Evolutionary conservation across 2,329 filamentous ascomycete species (phyloP), one percentile per base, ranked within the genome.

Genomic region (Exophiala bonariae): DNA sequence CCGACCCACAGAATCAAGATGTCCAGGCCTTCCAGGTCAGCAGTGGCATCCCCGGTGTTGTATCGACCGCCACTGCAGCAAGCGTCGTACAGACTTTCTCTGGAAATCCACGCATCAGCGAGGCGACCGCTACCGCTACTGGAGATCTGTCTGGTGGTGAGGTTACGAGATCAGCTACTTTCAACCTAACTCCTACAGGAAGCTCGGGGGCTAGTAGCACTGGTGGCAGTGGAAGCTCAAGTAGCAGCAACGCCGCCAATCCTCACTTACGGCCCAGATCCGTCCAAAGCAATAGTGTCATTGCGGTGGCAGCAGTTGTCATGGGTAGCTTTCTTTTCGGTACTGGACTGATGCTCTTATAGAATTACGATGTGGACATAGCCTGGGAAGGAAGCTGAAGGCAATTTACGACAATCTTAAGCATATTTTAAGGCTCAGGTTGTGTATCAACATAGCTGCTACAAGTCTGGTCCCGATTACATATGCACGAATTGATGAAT

Each of bases 51-150:
- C 55, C 55, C 3, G 43, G 48, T 13, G 55, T 47, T 14, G 33
- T 32, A 3, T 54, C 55, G 3, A 57, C 55, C 6, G 54, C 56
- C 1, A 22, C 47, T 2, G 47, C 30, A 4, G 63, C 54, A 16
- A 54, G 46, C 13, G 62, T 62, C 28, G 60, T 55, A 3, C 61
- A 65, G 43, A 63, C 57, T 3, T 60, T 57, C 19, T 54, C 53
- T n/a, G 60, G 59, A 18, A 49, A 48, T 26, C 57, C 58, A 16
- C 44, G 36, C 9, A 32, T 49, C 22, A 56, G 47, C 3, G 35
- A 51, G 20, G 51, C 48, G 17, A 44, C 49, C 3, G 41, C 44
- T 9, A 50, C 49, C 8, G 52, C 32, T 9, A 54, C 50, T 4
- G 53, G 52, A 10, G 36, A 36, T 4, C 18, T 56, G 9, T 45